These are phyloP conservation scores for Phytopythium delawarense DNA, from an alignment of 352 stramenopile genomes.

Conservation along the genomic window DNA sequence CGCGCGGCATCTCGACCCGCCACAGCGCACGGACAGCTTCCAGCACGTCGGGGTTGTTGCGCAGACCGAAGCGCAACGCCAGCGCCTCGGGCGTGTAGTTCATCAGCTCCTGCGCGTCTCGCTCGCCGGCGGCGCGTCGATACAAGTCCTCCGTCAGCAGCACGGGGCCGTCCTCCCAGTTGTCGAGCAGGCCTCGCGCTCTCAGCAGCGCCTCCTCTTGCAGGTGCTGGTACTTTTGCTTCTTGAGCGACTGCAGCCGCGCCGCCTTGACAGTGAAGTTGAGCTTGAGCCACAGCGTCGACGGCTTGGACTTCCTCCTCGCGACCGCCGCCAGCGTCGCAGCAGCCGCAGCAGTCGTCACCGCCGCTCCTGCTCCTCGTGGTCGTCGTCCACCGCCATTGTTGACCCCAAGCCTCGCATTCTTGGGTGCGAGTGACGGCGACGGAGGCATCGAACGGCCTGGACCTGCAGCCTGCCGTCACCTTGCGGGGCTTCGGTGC, in stretches of 20 bases:
- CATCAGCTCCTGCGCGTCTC: constrained; percentile 48
- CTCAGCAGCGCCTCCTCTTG: constrained; percentile 64
- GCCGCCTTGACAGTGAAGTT: constrained; percentile 71
- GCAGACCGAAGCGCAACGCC: constrained; percentile 57
- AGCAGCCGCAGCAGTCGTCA: not conserved
- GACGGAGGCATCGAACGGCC: not conserved
- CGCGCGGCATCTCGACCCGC: constrained; percentile 47
- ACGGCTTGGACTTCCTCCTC: not conserved
- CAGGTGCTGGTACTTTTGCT: constrained; percentile 69
- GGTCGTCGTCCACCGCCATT: not conserved
- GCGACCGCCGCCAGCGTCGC: not conserved
- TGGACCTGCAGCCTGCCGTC: too few relatives aligned
- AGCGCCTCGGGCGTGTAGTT: constrained; percentile 72
- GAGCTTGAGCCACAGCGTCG: constrained; percentile 57
- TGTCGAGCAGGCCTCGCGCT: constrained; percentile 52
- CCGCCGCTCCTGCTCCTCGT: not conserved
- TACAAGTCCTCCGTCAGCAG: constrained; percentile 65
- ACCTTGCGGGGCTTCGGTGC: not conserved
- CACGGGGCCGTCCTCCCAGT: constrained; percentile 58
- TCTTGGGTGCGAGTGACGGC: not conserved
- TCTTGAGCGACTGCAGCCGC: constrained; percentile 53
- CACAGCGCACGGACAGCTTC: constrained; percentile 52
- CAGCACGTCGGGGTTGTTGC: constrained; percentile 44
- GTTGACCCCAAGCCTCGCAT: not conserved
- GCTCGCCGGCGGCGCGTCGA: constrained; percentile 31